Evolutionary conservation across 257 asterid species (phyloP).

Genomic region (Scutellaria baicalensis): DNA sequence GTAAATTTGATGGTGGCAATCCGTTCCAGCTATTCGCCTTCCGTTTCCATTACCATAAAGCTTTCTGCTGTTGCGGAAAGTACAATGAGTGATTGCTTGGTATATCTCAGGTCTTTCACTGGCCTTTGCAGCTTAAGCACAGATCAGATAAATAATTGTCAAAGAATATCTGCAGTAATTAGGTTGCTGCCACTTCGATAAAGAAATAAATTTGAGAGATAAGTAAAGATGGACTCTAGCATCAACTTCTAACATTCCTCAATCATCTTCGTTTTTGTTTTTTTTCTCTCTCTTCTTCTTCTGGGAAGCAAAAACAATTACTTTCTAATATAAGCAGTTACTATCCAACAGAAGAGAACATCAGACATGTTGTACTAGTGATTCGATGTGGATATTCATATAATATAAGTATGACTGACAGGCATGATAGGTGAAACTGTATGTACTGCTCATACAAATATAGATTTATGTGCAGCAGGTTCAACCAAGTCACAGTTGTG

Average conservation of each 20-base stretch:
- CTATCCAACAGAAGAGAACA: neutral
- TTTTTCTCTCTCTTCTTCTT: too few relatives aligned
- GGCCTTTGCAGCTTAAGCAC: neutral
- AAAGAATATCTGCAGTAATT: neutral
- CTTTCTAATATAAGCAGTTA: neutral
- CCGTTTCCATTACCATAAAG: conserved; percentile 58
- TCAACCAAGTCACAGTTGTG: neutral
- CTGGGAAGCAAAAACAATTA: neutral
- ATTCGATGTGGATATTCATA: neutral
- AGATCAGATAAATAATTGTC: neutral
- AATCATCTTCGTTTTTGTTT: neutral
- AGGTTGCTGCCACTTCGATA: neutral
- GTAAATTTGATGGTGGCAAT: conserved; percentile 46
- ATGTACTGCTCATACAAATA: neutral
- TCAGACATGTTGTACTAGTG: neutral
- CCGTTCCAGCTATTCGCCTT: conserved; percentile 58
- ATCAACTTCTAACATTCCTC: neutral
- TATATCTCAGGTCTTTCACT: neutral
- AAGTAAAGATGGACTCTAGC: neutral
- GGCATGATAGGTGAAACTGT: neutral
- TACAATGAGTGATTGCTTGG: conserved; percentile 30
- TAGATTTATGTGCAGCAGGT: neutral
- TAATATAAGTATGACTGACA: neutral
- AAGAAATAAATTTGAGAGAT: conserved; percentile 1
- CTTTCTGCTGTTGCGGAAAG: conserved; percentile 55